phyloP scores from a whole-genome alignment of 768 basidiomycete genomes.

The Boletus edulis region DNA sequence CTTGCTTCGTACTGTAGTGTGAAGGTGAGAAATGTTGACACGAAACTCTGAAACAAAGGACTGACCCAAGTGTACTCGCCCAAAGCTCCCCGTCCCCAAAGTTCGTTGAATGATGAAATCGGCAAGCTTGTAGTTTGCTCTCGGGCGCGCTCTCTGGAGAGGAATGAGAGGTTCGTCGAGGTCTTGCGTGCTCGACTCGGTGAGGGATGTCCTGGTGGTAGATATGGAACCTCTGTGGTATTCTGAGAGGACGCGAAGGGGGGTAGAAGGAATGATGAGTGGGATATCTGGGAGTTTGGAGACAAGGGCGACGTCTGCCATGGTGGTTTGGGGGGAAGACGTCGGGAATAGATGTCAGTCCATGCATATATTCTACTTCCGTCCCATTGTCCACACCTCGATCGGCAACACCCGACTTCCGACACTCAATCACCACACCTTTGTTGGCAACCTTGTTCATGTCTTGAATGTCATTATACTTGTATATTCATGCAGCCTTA shows the following conservation, averaged over 20 bases:
- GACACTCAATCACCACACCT: background rate
- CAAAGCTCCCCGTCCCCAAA: constrained; percentile 94
- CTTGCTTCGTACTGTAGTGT: constrained; percentile 71
- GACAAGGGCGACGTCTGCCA: constrained; percentile 10
- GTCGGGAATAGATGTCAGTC: constrained; percentile 11
- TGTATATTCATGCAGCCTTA: background rate
- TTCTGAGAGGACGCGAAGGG: constrained; percentile 36
- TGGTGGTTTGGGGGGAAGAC: constrained; percentile 11
- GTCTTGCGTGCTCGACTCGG: constrained; percentile 46
- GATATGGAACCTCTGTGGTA: constrained; percentile 69
- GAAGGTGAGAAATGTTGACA: background rate
- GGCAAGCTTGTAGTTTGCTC: constrained; percentile 65
- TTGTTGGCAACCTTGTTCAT: constrained; percentile 10
- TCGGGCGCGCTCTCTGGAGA: constrained; percentile 44
- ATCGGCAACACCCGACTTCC: constrained; percentile 22
- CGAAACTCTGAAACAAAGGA: background rate
- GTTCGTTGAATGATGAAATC: constrained; percentile 84
- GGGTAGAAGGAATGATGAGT: background rate
- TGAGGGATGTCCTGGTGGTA: constrained; percentile 57
- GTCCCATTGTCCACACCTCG: constrained; percentile 16
- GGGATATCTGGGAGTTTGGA: constrained; percentile 5
- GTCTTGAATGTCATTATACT: constrained; percentile 13
- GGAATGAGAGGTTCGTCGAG: constrained; percentile 34
- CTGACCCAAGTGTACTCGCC: constrained; percentile 87
- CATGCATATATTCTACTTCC: constrained; percentile 4